Base-by-base conservation (phyloP, 2,329 filamentous ascomycete genomes). In the Paraphaeosphaeria minitans region DNA sequence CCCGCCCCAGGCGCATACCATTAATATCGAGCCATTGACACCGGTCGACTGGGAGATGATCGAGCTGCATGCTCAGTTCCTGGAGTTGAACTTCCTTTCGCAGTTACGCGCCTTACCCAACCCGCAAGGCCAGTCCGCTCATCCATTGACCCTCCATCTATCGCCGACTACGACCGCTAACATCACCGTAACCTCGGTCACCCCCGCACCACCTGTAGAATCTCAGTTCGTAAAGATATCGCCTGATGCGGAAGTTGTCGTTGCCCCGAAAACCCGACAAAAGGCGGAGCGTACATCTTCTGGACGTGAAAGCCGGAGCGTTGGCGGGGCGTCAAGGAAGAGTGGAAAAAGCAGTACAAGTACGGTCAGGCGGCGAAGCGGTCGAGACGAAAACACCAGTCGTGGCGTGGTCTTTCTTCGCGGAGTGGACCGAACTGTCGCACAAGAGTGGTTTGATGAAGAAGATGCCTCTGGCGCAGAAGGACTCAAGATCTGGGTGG, bases 21-120 rank as follows among this genome's bases (percentile, higher is more conserved):
- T 99, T 77, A 93, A 97, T 74, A 98, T 99, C 68, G 96, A 99
- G 75, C 95, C 95, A 35, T 79, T 98, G 69, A 98, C 95, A 0
- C 88, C 94, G 1, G 92, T 96, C 58, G 95, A 99, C 75, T 99
- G 95, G 95, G 95, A 99, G 78, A 96, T 98, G 70, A 98, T 99
- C 68, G 95, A 99, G 77, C 82, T 99, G 1, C 95, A 99, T 80
- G 95, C 95, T 5, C 95, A 90, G 16, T 99, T 98, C 72, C 83
- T 99, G 52, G 95, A 99, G 74, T 83, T 97, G 64, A 98, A 99
- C 76, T 87, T 99, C 53, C 83, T 97, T 33, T 91, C 89, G 46
- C 95, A 99, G 79, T 93, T 99, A 67, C 89, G 95, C 69, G 94
- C 94, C 19, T 82, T 99, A 22, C 94, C 94, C 24, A 98, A 97